These are phyloP conservation scores for Cylindrodendrum hubeiense DNA, from an alignment of 2,329 filamentous ascomycete species.

Conservation along the genomic window DNA sequence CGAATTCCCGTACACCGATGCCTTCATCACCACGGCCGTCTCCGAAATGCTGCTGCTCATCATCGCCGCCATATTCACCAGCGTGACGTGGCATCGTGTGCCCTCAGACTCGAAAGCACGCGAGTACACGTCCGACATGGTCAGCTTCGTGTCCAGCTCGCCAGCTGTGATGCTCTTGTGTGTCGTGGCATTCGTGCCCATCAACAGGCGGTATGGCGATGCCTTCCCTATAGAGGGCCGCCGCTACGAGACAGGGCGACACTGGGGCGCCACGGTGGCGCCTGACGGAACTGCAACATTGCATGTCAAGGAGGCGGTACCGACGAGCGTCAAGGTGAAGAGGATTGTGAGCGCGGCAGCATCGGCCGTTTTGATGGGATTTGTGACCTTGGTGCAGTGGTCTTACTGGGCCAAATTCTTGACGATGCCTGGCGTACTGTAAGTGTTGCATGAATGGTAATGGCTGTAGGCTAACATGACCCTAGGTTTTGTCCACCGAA, in stretches of 20 bases:
- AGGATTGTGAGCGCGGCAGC: slow-evolving; percentile 23
- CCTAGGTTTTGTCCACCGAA: slow-evolving; percentile 29
- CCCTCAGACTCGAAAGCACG: slow-evolving; percentile 20
- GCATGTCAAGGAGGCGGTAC: slow-evolving; percentile 21
- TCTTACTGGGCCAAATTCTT: slow-evolving; percentile 38
- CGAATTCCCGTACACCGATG: slow-evolving; percentile 41
- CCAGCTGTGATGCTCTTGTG: slow-evolving; percentile 36
- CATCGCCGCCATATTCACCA: slow-evolving; percentile 38
- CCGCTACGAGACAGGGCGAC: slow-evolving; percentile 33
- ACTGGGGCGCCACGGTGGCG: slow-evolving; percentile 35
- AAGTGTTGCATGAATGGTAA: neutral
- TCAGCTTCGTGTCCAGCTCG: slow-evolving; percentile 36
- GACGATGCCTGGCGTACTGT: slow-evolving; percentile 34
- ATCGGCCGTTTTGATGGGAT: slow-evolving; percentile 27
- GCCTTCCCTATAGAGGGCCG: slow-evolving; percentile 39
- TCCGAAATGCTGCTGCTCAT: slow-evolving; percentile 35
- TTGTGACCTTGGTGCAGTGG: slow-evolving; percentile 30
- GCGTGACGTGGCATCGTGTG: slow-evolving; percentile 42
- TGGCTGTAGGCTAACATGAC: neutral
- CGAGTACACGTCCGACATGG: slow-evolving; percentile 32
- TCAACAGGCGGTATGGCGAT: slow-evolving; percentile 39
- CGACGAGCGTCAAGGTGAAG: slow-evolving; percentile 14
- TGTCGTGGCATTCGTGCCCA: slow-evolving; percentile 33
- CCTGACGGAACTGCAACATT: slow-evolving; percentile 33
- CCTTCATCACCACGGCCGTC: slow-evolving; percentile 34